A percentile compares a stretch with the other conserved stretches of the same genome.
These are phyloP conservation scores for Geosmithia morbida DNA, from an alignment of 2,329 filamentous ascomycete species.

Conservation along the genomic window DNA sequence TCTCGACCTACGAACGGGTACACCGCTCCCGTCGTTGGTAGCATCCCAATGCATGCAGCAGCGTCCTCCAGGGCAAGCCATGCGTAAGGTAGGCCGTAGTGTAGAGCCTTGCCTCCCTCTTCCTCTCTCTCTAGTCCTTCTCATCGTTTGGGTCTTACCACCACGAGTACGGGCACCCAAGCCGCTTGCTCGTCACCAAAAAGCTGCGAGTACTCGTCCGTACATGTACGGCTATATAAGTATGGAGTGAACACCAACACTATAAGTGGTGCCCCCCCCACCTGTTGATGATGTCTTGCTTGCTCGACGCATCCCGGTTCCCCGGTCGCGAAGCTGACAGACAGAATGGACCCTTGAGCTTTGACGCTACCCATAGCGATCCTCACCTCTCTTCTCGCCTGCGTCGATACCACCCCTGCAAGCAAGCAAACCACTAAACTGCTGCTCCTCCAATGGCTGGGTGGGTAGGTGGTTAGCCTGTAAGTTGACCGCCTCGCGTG, in stretches of 20 bases:
- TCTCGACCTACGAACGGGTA: background rate
- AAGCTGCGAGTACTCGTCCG: too few relatives aligned
- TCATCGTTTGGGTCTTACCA: background rate
- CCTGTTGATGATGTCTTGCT: background rate
- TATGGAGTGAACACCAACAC: too few relatives aligned
- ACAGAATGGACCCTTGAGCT: background rate
- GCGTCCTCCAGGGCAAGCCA: background rate
- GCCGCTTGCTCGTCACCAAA: background rate
- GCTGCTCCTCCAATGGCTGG: background rate
- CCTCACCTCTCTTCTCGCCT: too few relatives aligned
- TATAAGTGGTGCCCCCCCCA: background rate
- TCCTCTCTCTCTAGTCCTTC: background rate
- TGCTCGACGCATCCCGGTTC: background rate
- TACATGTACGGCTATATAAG: too few relatives aligned
- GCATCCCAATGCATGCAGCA: background rate
- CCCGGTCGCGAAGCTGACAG: background rate
- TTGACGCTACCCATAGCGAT: background rate
- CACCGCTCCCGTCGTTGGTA: background rate
- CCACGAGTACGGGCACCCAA: background rate
- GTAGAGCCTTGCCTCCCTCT: too few relatives aligned
- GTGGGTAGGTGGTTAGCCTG: background rate
- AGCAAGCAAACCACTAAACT: too few relatives aligned
- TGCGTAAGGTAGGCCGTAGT: too few relatives aligned
- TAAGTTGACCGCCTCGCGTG: background rate
- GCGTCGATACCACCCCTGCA: too few relatives aligned